Base-by-base conservation (phyloP, 2,329 filamentous ascomycete species). In the Colletotrichum camelliae region DNA sequence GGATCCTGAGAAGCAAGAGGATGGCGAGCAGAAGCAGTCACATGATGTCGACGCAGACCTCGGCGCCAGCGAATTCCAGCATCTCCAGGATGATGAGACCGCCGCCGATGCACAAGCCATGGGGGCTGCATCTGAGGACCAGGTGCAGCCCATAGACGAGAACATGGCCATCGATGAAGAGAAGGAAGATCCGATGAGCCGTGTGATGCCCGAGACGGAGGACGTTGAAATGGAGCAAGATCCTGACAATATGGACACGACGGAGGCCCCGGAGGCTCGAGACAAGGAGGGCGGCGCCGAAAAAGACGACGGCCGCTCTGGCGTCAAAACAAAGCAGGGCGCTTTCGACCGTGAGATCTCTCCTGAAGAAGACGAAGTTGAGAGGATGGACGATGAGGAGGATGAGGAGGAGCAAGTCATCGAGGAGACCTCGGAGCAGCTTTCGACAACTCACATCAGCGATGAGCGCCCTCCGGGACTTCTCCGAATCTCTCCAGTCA, bases 101-200 rank as follows among this genome's bases (percentile, higher is more conserved):
- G 90, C 93, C 70, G 91, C 94, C n/a, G 96, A 98, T 72, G 93
- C 95, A 2, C 97, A 99, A 85, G 97, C 97, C 16, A 90, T 99
- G 81, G 97, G 97, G 39, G 93, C 94, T 52, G 95, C 96, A 7
- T 94, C 92, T 13, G 94, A 98, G 77, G 96, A 99, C 31, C 95
- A 98, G 83, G 94, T 94, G 4, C 93, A 93, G 79, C 93, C 94
- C 8, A 90, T 99, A 71, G 95, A 98, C 81, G 94, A 98, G 79
- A 92, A 94, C 65, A 97, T 97, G 91, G 96, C 94, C 2, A 92
- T 98, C 73, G 95, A 97, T 70, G 95, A 97, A 70, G 91, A 94
- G 66, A 89, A 90, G 75, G 89, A 92, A 71, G 88, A 91, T 68
- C 79, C 84, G 2, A 81, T 84, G 15, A 87, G 84, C 72, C 86